Evolutionary conservation across 257 asterid genomes (phyloP).

Genomic region (Cruciata laevipes): DNA sequence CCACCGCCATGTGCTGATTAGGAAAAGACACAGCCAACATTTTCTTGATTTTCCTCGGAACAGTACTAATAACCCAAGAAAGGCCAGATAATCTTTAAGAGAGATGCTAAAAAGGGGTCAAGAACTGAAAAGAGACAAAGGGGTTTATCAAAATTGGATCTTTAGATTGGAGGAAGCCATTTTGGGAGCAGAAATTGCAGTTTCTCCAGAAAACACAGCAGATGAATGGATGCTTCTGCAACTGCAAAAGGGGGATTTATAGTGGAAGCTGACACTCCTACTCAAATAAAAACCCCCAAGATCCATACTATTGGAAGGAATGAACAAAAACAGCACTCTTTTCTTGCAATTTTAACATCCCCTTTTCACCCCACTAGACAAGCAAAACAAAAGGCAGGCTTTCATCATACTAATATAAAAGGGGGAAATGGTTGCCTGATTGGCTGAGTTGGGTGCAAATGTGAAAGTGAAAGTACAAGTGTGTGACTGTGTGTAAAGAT

Average conservation of each 20-base stretch:
- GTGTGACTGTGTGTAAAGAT: background rate
- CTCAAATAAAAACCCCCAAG: conserved; percentile 22
- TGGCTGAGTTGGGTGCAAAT: background rate
- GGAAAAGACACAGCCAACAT: conserved; percentile 45
- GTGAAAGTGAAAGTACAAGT: conserved; percentile 4
- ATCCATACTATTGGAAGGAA: conserved; percentile 32
- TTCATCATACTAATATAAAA: conserved; percentile 13
- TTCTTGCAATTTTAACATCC: background rate
- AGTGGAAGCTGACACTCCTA: conserved; percentile 41
- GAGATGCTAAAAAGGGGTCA: conserved; percentile 20
- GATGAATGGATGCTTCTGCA: conserved; percentile 32
- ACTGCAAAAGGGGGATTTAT: conserved; percentile 24
- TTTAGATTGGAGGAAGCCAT: conserved; percentile 38
- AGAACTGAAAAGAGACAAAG: background rate
- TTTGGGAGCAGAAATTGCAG: conserved; percentile 31
- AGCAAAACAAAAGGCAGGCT: conserved; percentile 7
- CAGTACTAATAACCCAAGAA: conserved; percentile 1
- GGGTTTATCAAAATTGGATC: conserved; percentile 20
- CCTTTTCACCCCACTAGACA: conserved; percentile 14
- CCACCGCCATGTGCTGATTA: conserved; percentile 31
- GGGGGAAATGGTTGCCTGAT: conserved; percentile 6
- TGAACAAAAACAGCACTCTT: conserved; percentile 16
- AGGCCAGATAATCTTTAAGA: conserved; percentile 18
- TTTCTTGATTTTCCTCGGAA: conserved; percentile 20
- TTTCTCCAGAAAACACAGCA: conserved; percentile 37